phyloP scores from a whole-genome alignment of 176 grass and related monocot species.

The Musa schizocarpa region DNA sequence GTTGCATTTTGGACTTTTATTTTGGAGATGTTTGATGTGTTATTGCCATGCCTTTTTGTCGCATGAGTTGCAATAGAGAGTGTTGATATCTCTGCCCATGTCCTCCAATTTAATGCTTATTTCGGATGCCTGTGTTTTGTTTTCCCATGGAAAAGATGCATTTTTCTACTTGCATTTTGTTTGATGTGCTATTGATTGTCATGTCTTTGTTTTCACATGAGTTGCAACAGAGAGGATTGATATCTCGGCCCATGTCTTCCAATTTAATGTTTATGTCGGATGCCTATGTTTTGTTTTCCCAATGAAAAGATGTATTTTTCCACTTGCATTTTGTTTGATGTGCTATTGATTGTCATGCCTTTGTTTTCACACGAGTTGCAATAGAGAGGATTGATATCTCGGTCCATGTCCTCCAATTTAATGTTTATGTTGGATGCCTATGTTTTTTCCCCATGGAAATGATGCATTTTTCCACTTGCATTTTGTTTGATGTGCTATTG shows the following conservation, averaged over 20 bases:
- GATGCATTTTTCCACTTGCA: not conserved
- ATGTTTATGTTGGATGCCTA: not conserved
- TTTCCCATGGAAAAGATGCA: no score
- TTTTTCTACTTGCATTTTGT: not conserved
- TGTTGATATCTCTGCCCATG: no score
- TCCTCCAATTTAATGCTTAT: no score
- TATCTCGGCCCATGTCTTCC: not conserved
- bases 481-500: not conserved
- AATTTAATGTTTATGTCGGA: not conserved
- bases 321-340: not conserved
- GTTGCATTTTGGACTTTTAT: not conserved
- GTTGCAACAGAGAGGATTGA: not conserved
- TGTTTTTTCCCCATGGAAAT: not conserved
- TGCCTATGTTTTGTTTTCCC: not conserved
- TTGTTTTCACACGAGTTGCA: not conserved
- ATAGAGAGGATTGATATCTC: not conserved
- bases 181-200: not conserved
- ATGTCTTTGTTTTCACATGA: not conserved
- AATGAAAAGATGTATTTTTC: not conserved
- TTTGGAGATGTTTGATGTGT: not conserved
- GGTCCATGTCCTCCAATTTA: not conserved
- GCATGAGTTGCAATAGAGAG: no score
- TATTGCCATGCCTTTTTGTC: not conserved
- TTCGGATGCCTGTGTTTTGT: not conserved
- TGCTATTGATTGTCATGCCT: not conserved